These are phyloP conservation scores for Solanum hybrid DNA, from an alignment of 305 asterid species.

Conservation along the genomic window DNA sequence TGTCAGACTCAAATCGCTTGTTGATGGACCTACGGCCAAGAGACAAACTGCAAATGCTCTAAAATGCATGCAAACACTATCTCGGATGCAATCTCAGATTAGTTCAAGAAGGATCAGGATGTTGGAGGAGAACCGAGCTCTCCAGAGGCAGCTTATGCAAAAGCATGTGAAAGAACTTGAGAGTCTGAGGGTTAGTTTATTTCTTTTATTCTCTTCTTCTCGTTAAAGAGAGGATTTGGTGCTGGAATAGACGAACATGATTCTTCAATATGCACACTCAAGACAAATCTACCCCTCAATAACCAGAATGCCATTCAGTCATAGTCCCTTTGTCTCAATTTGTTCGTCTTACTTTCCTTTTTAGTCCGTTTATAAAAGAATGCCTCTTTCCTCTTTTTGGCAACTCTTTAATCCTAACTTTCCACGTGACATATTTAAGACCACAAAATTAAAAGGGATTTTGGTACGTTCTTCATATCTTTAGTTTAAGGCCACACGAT, in stretches of 20 bases:
- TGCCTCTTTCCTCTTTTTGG: not conserved
- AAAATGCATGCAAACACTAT: slow-evolving; percentile 75
- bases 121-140: slow-evolving; percentile 64
- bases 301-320: not conserved
- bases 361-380: not conserved
- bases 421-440: not conserved
- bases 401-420: not conserved
- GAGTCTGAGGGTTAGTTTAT: slow-evolving; percentile 45
- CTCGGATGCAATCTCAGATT: slow-evolving; percentile 87
- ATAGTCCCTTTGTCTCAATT: not conserved
- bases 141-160: slow-evolving; percentile 69
- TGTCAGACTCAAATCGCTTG: slow-evolving; percentile 78
- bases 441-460: not conserved
- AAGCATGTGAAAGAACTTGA: slow-evolving; percentile 67
- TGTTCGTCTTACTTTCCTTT: not conserved
- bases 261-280: not conserved
- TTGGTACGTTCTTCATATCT: not conserved
- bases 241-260: not conserved
- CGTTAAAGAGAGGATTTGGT: not conserved
- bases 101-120: slow-evolving; percentile 30
- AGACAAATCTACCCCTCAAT: not conserved
- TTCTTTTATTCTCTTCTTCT: not conserved
- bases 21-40: slow-evolving; percentile 71
- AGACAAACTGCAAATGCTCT: slow-evolving; percentile 85
- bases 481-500: not conserved